phyloP scores from a whole-genome alignment of 768 basidiomycete species.

The Coprinellus aureogranulatus region DNA sequence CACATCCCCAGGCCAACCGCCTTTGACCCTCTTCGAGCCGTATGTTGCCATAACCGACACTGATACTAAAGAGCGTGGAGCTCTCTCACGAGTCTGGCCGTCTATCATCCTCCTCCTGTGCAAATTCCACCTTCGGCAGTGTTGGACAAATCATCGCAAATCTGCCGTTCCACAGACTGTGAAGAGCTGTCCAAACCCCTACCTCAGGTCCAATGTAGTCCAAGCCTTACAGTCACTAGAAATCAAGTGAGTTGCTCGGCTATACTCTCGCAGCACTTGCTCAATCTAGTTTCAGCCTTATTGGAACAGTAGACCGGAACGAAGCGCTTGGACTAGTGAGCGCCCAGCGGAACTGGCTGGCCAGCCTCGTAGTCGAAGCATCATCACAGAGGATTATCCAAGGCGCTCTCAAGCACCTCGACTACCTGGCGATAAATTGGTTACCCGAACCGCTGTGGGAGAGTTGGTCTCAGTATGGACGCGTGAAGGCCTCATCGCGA shows the following conservation, averaged over 20 bases:
- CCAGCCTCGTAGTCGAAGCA: not conserved
- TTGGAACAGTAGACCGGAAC: too few species aligned
- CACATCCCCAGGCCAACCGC: conserved; percentile 9
- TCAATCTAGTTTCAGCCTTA: conserved; percentile 14
- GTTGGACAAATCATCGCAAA: conserved; percentile 31
- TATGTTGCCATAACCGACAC: conserved; percentile 27
- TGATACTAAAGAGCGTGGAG: conserved; percentile 23
- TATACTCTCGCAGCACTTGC: conserved; percentile 21
- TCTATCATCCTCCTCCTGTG: conserved; percentile 29
- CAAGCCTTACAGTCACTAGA: conserved; percentile 25
- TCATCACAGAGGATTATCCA: conserved; percentile 14
- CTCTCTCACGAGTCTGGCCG: conserved; percentile 15
- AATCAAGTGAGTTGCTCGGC: conserved; percentile 11
- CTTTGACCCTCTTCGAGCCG: conserved; percentile 16
- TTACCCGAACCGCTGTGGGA: conserved; percentile 20
- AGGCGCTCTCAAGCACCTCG: conserved; percentile 20
- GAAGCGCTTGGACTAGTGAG: too few species aligned
- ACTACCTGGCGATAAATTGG: conserved; percentile 17
- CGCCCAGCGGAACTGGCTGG: too few species aligned
- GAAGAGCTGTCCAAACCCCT: too few species aligned
- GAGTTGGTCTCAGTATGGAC: conserved; percentile 27
- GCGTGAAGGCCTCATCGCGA: conserved; percentile 19
- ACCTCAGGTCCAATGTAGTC: too few species aligned
- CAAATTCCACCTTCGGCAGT: conserved; percentile 33
- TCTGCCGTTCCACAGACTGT: too few species aligned